These are phyloP conservation scores for Geotrichum aggregatum DNA, from an alignment of 1,139 yeast genomes.

Conservation along the genomic window DNA sequence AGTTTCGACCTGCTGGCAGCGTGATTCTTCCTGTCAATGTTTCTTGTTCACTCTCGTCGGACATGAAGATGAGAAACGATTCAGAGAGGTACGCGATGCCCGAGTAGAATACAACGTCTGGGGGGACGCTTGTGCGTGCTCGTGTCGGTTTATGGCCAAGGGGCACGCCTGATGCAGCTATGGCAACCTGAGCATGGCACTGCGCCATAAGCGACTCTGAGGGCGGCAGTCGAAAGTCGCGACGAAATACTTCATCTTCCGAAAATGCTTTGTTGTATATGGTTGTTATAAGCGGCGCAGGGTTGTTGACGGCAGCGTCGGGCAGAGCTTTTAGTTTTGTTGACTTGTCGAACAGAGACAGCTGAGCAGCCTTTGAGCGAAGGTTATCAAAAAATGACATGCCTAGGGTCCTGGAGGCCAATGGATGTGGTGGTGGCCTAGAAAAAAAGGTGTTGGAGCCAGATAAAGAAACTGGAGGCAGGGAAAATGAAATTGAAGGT, in stretches of 20 bases:
- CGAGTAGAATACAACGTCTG: conserved; percentile 42
- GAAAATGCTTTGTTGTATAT: conserved; percentile 40
- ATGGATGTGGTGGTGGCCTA: too few relatives aligned
- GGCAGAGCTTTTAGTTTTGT: conserved; percentile 1
- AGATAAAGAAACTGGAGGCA: background rate
- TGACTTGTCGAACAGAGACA: conserved; percentile 42
- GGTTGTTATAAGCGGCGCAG: conserved; percentile 29
- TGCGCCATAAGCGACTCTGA: conserved; percentile 63
- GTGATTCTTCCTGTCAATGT: background rate
- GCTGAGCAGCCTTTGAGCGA: conserved; percentile 47
- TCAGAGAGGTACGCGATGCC: conserved; percentile 64
- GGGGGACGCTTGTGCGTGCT: conserved; percentile 21
- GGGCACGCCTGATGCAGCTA: conserved; percentile 33
- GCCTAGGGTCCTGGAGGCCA: too few relatives aligned
- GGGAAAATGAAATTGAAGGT: background rate
- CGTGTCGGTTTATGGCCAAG: background rate
- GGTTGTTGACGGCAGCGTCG: conserved; percentile 29
- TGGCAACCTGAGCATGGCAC: conserved; percentile 62
- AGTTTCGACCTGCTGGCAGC: conserved; percentile 42
- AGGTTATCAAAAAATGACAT: conserved; percentile 54
- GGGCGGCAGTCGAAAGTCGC: conserved; percentile 64
- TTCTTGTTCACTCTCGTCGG: conserved; percentile 52
- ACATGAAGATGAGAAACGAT: conserved; percentile 70
- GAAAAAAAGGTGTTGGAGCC: too few relatives aligned
- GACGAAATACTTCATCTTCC: conserved; percentile 66